Evolutionary conservation across 495 filamentous ascomycete genomes (phyloP).

Genomic region (Diplogelasinospora grovesii): DNA sequence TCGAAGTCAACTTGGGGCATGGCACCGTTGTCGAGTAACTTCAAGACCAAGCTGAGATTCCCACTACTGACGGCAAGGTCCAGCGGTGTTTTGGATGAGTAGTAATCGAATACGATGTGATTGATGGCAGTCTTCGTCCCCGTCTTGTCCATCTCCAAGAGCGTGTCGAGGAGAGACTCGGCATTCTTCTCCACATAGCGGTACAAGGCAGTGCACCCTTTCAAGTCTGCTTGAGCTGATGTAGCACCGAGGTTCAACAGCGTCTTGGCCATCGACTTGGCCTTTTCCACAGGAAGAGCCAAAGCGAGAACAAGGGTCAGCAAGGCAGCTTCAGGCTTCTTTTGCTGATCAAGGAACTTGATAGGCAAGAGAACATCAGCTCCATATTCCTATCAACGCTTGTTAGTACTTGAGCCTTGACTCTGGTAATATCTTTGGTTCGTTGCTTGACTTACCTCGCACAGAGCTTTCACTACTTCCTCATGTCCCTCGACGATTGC

Average conservation of each 20-base stretch:
- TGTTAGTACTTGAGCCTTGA: not conserved
- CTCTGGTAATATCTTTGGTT: not conserved
- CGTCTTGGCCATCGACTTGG: conserved; percentile 50
- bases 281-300: conserved; percentile 52
- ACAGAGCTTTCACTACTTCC: conserved; percentile 59
- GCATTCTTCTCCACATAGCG: conserved; percentile 41
- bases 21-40: conserved; percentile 37
- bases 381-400: conserved; percentile 46
- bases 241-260: conserved; percentile 67
- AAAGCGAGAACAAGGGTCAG: conserved; percentile 57
- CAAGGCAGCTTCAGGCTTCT: conserved; percentile 47
- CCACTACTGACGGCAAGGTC: conserved; percentile 26
- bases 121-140: conserved; percentile 59
- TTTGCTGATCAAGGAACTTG: conserved; percentile 46
- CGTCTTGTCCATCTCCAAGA: conserved; percentile 53
- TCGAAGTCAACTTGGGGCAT: conserved; percentile 36
- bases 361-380: conserved; percentile 67
- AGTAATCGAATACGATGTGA: conserved; percentile 38
- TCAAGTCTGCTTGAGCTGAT: conserved; percentile 61
- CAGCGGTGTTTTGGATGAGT: conserved; percentile 30
- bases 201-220: conserved; percentile 54
- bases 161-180: conserved; percentile 48
- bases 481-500: conserved; percentile 67
- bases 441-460: conserved; percentile 39
- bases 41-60: conserved; percentile 29